Evolutionary conservation across 805 yeast genomes (phyloP), one percentile per base, ranked within the genome.

Genomic region (Metschnikowia chrysomelidarum): DNA sequence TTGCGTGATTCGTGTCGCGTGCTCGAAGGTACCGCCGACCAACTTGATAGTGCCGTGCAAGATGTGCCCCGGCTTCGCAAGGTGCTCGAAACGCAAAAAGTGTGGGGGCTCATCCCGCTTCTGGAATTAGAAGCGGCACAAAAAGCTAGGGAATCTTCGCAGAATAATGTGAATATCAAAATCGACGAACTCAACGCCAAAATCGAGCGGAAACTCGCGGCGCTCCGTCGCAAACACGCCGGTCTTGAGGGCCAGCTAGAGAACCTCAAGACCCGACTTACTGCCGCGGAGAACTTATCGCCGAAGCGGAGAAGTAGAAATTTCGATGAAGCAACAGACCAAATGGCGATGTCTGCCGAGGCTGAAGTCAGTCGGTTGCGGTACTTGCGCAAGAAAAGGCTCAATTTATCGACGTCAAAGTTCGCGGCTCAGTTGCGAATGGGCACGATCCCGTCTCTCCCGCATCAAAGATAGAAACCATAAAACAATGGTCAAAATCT

Each of bases 31-130:
- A 57, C 73, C 5, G 44, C 66, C 35, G 38, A 47, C 11, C 45
- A 58, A 5, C 49, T 73, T 5, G 68, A 57, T 34, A 46, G 57
- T 3, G 53, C 65, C 3, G 61, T 69, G 3, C 53, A 56, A 8
- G 76, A 75, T 41, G 60, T 67, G 12, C 49, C 63, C 2, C 45
- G 75, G 6, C 51, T 72, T 23, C 59, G 56, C 24, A 53, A 51
- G 15, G 65, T 74, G 5, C 56, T 76, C n/a, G 47, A 57, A 13
- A 71, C 76, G 5, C 57, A 60, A 26, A 61, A 69, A 22, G 73
- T 74, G 15, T 76, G 73, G 54, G 76, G 75, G 4, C 52, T 75
- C 9, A 67, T 75, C 0, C 76, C 80, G 0, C 77, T 73, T 42
- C 53, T 57, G 36, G 77, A 74, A 35, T 50, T 75, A 17, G 56